Percentiles rank a stretch among this genome's conserved stretches.
These are phyloP conservation scores for Delitschia confertaspora DNA, from an alignment of 495 filamentous ascomycete genomes.

Conservation along the genomic window DNA sequence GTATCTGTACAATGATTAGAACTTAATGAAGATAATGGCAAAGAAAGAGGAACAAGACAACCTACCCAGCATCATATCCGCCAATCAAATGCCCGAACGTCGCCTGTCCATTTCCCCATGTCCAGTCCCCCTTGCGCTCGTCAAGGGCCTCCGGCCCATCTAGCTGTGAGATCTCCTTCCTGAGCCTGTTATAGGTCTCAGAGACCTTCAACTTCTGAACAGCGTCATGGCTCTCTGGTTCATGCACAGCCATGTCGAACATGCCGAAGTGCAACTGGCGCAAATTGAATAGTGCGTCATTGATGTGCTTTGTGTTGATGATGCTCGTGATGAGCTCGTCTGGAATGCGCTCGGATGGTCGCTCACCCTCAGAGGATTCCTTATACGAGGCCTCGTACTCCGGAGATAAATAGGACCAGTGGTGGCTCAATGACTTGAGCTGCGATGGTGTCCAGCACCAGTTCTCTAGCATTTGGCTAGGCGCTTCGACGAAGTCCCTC, in stretches of 20 bases:
- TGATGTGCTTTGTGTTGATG: conserved; percentile 60
- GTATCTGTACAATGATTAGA: conserved; percentile 27
- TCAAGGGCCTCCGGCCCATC: conserved; percentile 54
- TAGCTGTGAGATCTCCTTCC: conserved; percentile 51
- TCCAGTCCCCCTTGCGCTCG: conserved; percentile 39
- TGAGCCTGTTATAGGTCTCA: conserved; percentile 35
- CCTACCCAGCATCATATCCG: conserved; percentile 60
- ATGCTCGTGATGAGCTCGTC: conserved; percentile 53
- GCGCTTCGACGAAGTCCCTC: conserved; percentile 65
- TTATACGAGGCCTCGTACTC: conserved; percentile 51
- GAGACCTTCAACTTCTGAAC: conserved; percentile 33
- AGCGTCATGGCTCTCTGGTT: conserved; percentile 32
- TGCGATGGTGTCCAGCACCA: conserved; percentile 68
- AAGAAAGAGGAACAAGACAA: conserved; percentile 20
- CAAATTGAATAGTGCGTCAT: conserved; percentile 59
- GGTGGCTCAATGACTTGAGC: conserved; percentile 54
- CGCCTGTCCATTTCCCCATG: conserved; percentile 59
- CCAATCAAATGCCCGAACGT: conserved; percentile 66
- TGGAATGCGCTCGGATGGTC: conserved; percentile 47
- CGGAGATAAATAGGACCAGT: conserved; percentile 55
- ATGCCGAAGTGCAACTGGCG: conserved; percentile 62
- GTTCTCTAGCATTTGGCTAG: conserved; percentile 67
- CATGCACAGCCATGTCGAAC: conserved; percentile 48
- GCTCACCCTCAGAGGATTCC: conserved; percentile 36
- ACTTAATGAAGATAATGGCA: conserved; percentile 40